phyloP scores from a whole-genome alignment of 129 eudicot species.

The Escallonia herrerae region DNA sequence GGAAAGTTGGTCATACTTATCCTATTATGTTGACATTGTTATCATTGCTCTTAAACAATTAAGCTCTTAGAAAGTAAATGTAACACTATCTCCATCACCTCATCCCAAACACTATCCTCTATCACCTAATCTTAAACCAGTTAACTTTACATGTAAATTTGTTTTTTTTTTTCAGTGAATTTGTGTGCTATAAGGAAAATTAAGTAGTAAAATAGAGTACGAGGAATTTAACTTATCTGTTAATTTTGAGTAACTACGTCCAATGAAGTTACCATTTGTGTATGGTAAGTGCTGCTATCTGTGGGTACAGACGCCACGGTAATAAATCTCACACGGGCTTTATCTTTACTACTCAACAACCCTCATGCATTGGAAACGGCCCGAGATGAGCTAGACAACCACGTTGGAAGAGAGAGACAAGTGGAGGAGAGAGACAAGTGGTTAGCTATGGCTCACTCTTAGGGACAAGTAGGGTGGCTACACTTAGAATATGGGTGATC shows the following conservation, averaged over 20 bases:
- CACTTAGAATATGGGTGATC: too few species aligned
- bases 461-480: too few species aligned
- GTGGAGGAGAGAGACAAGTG: constrained; percentile 24
- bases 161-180: too few species aligned
- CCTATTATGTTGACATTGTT: too few species aligned
- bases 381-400: not conserved
- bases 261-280: too few species aligned
- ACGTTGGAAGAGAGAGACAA: not conserved
- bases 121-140: not conserved
- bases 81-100: too few species aligned
- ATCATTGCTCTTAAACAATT: too few species aligned
- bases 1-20: not conserved
- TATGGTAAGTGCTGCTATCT: not conserved
- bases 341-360: not conserved
- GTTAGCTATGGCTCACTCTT: too few species aligned
- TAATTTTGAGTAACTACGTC: too few species aligned
- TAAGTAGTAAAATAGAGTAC: too few species aligned
- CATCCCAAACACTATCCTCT: not conserved
- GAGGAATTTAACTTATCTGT: not conserved
- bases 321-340: not conserved
- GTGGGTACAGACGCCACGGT: not conserved
- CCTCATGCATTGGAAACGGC: not conserved
- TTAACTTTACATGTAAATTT: too few species aligned
- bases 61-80: too few species aligned
- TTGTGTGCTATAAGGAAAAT: not conserved